A percentile compares a stretch with the other conserved stretches of the same genome.
Conservation (phyloP, 2,329 filamentous ascomycete species). For the Chaetomiaceae sp. region DNA sequence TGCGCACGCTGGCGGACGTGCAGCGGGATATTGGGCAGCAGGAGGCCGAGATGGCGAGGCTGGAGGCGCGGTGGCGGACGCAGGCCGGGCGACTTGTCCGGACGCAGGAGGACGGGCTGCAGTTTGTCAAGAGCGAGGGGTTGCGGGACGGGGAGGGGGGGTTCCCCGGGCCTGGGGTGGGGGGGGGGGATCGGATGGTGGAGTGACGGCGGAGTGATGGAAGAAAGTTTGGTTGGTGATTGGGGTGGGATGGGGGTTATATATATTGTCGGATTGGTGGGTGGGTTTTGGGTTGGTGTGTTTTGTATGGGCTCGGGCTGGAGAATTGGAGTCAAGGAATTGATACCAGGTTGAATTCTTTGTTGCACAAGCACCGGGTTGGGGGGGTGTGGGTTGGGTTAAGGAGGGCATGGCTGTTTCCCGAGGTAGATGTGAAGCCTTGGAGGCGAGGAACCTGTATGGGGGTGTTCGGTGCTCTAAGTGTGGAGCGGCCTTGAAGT, state of each 20-base stretch:
- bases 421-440: too few species aligned
- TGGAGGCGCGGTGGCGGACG: conserved; percentile 59
- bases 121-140: conserved; percentile 34
- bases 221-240: neutral
- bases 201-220: conserved; percentile 26
- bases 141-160: conserved; percentile 24
- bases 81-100: conserved; percentile 57
- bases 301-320: too few species aligned
- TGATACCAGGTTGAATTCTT: neutral
- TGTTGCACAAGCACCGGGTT: too few species aligned
- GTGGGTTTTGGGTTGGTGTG: too few species aligned
- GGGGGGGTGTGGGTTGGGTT: too few species aligned
- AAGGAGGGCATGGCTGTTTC: too few species aligned
- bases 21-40: conserved; percentile 63
- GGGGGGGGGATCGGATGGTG: conserved; percentile 28
- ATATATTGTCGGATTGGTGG: too few species aligned
- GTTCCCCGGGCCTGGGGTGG: conserved; percentile 19
- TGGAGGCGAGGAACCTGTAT: too few species aligned
- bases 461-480: too few species aligned
- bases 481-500: too few species aligned
- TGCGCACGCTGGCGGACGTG: conserved; percentile 66
- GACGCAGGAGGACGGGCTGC: conserved; percentile 48
- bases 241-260: neutral
- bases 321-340: too few species aligned
- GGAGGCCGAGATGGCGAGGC: conserved; percentile 61